A percentile compares a stretch with the other conserved stretches of the same genome.
phyloP scores from a whole-genome alignment of 2,329 filamentous ascomycete genomes.

The Gyromitra esculenta region DNA sequence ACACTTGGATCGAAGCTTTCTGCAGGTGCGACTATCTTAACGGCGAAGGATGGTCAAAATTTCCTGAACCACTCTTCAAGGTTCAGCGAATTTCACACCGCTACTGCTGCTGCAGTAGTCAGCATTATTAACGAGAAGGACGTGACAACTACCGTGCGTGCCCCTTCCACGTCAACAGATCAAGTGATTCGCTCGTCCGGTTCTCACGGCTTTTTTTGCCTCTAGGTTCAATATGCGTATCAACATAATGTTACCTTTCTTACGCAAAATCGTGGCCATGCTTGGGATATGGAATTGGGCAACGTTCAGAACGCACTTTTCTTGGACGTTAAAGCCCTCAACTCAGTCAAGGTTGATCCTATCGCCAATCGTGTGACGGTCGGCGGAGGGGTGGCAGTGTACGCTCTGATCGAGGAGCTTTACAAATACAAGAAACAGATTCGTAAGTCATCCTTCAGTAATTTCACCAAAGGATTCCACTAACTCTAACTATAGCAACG shows the following conservation, averaged over 20 bases:
- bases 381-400: not conserved
- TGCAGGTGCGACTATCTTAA: not conserved
- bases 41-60: not conserved
- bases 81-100: not conserved
- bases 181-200: not conserved
- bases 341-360: not conserved
- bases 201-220: not conserved
- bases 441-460: not conserved
- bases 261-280: constrained; percentile 5
- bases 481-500: not conserved
- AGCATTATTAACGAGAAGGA: not conserved
- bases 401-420: not conserved
- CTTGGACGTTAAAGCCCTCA: constrained; percentile 2
- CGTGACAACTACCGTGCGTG: constrained; percentile 6
- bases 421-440: constrained; percentile 12
- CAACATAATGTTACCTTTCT: not conserved
- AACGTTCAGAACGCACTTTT: not conserved
- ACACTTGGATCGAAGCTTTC: not conserved
- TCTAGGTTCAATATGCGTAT: not conserved
- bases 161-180: not conserved
- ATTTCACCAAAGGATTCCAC: not conserved
- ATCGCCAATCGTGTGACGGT: constrained; percentile 1
- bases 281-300: not conserved
- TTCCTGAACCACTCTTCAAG: not conserved
- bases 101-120: constrained; percentile 3